These are phyloP conservation scores for Thermomyces lanuginosus DNA, from an alignment of 2,329 filamentous ascomycete species.

Conservation along the genomic window DNA sequence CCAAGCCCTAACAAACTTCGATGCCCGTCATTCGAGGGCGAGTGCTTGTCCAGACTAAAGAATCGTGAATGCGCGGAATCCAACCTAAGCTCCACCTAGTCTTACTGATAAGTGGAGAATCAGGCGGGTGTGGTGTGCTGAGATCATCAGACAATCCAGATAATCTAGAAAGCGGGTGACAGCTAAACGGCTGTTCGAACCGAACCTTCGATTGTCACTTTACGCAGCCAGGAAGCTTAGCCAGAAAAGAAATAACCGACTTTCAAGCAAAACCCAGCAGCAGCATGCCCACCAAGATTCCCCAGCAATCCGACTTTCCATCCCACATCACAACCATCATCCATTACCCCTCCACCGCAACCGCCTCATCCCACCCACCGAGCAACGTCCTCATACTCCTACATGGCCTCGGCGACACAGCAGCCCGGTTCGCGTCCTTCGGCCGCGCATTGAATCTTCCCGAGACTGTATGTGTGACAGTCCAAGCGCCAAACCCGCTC, in stretches of 20 bases:
- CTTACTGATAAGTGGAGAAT: too few species aligned
- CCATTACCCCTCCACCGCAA: constrained; percentile 24
- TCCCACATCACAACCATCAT: constrained; percentile 23
- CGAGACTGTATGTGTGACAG: constrained; percentile 57
- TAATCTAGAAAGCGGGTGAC: too few species aligned
- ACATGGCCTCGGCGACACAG: constrained; percentile 68
- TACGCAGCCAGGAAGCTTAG: constrained; percentile 1
- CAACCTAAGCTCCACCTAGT: too few species aligned
- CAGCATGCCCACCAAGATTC: constrained; percentile 21
- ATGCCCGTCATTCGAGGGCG: too few species aligned
- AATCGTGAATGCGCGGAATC: too few species aligned
- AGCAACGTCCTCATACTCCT: constrained; percentile 66
- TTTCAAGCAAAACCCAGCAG: constrained; percentile 3
- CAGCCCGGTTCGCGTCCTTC: constrained; percentile 51
- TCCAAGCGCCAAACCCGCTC: constrained; percentile 54
- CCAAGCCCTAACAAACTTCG: too few species aligned
- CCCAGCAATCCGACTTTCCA: constrained; percentile 32
- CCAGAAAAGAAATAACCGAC: constrained; percentile 2
- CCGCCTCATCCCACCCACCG: constrained; percentile 34
- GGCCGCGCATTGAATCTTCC: constrained; percentile 55
- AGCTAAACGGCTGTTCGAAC: too few species aligned
- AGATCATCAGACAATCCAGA: too few species aligned
- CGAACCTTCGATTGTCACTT: too few species aligned
- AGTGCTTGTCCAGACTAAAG: too few species aligned
- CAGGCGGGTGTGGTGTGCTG: too few species aligned